These are phyloP conservation scores for Psidium friedrichsthalianum DNA, from an alignment of 345 rosid genomes.

Conservation along the genomic window DNA sequence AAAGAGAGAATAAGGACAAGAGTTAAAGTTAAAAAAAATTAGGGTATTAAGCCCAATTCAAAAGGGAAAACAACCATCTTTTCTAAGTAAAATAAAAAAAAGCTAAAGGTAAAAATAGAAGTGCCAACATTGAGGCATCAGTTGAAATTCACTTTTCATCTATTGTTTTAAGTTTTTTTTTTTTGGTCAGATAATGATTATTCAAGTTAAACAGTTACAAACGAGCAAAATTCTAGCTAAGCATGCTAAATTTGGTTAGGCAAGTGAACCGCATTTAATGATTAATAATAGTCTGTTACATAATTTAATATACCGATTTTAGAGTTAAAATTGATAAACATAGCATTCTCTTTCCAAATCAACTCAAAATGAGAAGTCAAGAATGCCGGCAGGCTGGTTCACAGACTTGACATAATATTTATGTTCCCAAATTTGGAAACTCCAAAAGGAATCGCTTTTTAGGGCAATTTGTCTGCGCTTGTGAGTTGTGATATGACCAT, in stretches of 20 bases:
- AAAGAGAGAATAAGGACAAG: no score
- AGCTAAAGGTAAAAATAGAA: background rate
- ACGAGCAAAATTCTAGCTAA: background rate
- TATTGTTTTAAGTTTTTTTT: no score
- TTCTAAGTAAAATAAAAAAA: background rate
- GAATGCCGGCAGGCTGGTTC: background rate
- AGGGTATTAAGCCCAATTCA: background rate
- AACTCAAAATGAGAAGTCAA: background rate
- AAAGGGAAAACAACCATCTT: background rate
- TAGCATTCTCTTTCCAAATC: background rate
- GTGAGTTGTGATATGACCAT: background rate
- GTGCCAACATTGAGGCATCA: background rate
- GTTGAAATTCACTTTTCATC: background rate
- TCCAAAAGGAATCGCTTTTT: background rate
- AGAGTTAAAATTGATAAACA: background rate
- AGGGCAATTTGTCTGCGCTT: background rate
- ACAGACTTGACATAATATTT: background rate
- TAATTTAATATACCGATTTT: background rate
- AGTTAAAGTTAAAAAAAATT: no score
- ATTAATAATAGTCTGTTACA: no score
- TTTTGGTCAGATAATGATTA: background rate
- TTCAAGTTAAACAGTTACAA: background rate
- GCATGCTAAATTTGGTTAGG: background rate
- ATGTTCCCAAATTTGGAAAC: background rate
- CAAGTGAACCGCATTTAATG: background rate